Conservation (phyloP, 306 rosid genomes). For the Dryas alaskensis region DNA sequence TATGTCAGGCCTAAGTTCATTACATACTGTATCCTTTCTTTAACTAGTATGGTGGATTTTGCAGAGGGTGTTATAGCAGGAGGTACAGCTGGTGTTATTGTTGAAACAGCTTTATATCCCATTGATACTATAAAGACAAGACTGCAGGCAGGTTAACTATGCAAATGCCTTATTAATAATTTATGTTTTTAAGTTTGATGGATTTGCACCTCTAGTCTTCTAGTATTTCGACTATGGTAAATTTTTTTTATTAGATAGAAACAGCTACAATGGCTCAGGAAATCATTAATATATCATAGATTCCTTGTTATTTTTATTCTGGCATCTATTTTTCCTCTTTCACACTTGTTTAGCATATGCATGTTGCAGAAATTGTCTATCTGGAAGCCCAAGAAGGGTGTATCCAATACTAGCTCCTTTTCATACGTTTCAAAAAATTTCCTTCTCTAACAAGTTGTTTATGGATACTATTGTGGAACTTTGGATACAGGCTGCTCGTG, state of each 20-base stretch:
- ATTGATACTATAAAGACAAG: conserved; percentile 97
- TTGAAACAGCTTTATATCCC: conserved; percentile 92
- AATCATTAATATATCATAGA: not conserved
- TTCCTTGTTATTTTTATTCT: not conserved
- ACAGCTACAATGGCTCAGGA: not conserved
- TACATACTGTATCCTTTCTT: conserved; percentile 19
- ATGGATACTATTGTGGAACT: conserved; percentile 14
- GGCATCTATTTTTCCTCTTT: not conserved
- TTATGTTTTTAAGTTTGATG: not conserved
- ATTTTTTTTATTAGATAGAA: not conserved
- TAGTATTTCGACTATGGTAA: not conserved
- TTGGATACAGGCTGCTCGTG: conserved; percentile 71
- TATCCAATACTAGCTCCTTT: too few species aligned
- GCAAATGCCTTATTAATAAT: not conserved
- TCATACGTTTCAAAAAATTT: not conserved
- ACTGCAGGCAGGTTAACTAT: conserved; percentile 69
- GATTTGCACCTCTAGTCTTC: not conserved
- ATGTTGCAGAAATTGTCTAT: not conserved
- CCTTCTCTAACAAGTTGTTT: not conserved
- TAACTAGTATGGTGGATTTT: conserved; percentile 38
- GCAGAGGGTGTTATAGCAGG: conserved; percentile 95
- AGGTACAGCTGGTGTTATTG: conserved; percentile 93
- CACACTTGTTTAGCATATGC: not conserved
- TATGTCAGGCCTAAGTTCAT: conserved; percentile 6
- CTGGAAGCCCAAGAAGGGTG: not conserved